Conservation (phyloP, 2,329 filamentous ascomycete species). For the Sporothrix curviconia region DNA sequence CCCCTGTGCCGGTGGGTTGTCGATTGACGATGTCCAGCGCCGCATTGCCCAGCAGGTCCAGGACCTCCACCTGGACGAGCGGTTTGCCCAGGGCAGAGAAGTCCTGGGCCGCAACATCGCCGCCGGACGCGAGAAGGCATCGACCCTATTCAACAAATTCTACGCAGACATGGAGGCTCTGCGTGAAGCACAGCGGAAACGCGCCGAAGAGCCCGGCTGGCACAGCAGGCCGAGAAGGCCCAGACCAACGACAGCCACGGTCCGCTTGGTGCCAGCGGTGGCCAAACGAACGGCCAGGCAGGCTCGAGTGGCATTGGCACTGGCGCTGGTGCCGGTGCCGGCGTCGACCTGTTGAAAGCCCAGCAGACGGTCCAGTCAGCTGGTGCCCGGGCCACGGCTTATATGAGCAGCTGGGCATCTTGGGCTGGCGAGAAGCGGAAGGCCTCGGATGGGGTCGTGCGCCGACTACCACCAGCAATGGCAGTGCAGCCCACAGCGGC, state of each 20-base stretch:
- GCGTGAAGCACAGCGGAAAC: conserved; percentile 64
- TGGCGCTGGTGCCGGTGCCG: not conserved
- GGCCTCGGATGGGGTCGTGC: conserved; percentile 36
- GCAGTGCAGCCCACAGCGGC: not conserved
- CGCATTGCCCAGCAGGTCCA: conserved; percentile 86
- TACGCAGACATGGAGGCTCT: conserved; percentile 85
- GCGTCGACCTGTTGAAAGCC: conserved; percentile 35
- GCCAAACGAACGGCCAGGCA: not conserved
- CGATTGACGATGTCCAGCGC: conserved; percentile 89
- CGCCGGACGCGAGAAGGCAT: conserved; percentile 81
- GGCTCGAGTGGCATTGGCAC: not conserved
- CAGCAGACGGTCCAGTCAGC: conserved; percentile 43
- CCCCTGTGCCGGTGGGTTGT: conserved; percentile 85
- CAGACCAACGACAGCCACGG: not conserved
- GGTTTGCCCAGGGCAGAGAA: conserved; percentile 75
- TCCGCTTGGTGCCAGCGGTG: not conserved
- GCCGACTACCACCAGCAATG: conserved; percentile 3
- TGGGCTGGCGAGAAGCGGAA: conserved; percentile 74
- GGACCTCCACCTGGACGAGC: conserved; percentile 88
- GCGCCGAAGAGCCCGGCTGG: conserved; percentile 47
- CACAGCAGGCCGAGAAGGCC: conserved; percentile 9
- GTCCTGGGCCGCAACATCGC: conserved; percentile 83
- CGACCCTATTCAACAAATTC: conserved; percentile 76
- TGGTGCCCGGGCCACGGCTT: conserved; percentile 52
- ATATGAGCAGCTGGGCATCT: conserved; percentile 61